phyloP scores from a whole-genome alignment of 2,329 filamentous ascomycete species.

The Curvularia spicifera region DNA sequence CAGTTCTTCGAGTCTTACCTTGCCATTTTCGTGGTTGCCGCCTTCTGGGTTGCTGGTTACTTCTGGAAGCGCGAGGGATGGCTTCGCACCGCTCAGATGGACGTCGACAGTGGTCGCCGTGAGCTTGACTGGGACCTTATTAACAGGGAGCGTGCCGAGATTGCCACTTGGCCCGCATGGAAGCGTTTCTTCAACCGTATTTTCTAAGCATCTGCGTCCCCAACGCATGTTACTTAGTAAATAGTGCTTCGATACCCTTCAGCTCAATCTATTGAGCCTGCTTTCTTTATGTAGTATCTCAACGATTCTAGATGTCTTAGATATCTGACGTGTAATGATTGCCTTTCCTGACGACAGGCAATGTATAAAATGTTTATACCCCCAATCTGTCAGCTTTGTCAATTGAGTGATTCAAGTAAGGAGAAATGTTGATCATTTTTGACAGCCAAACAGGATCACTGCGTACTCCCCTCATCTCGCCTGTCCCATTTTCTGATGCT shows the following conservation, averaged over 20 bases:
- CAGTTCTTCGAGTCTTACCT: slow-evolving; percentile 58
- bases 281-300: slow-evolving; percentile 3
- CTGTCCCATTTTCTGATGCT: neutral
- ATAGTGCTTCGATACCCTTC: neutral
- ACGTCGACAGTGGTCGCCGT: slow-evolving; percentile 70
- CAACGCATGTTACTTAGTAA: too few species aligned
- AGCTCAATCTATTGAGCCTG: neutral
- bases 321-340: slow-evolving; percentile 5
- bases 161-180: slow-evolving; percentile 62
- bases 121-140: slow-evolving; percentile 70
- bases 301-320: neutral
- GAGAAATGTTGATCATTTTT: neutral
- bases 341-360: slow-evolving; percentile 2
- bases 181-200: slow-evolving; percentile 35
- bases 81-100: slow-evolving; percentile 65
- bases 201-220: slow-evolving; percentile 30
- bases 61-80: slow-evolving; percentile 70
- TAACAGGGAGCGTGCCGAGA: slow-evolving; percentile 60
- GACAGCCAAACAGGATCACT: neutral
- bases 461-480: neutral
- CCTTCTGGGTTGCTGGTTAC: slow-evolving; percentile 58
- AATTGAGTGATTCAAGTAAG: too few species aligned
- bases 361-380: slow-evolving; percentile 9
- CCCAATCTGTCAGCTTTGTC: slow-evolving; percentile 9
- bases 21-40: slow-evolving; percentile 54